Evolutionary conservation across 768 basidiomycete species (phyloP).

Genomic region (Trametes elegans): DNA sequence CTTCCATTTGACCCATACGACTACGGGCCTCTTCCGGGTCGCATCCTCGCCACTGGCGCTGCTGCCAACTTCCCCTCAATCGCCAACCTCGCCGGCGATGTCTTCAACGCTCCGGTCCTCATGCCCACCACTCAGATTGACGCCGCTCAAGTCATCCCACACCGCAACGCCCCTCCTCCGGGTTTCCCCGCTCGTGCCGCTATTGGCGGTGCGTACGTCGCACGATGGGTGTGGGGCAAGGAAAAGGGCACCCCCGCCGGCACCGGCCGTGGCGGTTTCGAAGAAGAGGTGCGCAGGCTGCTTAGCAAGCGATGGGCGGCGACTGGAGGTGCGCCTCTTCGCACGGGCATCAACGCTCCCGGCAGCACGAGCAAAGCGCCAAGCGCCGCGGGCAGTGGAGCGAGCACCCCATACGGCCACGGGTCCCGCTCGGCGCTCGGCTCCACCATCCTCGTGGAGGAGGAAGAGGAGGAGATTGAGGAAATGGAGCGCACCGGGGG

Average conservation of each 20-base stretch:
- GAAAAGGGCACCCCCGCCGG: constrained; percentile 43
- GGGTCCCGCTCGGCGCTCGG: constrained; percentile 48
- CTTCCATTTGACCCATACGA: constrained; percentile 82
- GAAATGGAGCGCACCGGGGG: constrained; percentile 46
- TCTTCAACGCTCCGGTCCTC: constrained; percentile 80
- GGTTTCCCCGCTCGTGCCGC: constrained; percentile 71
- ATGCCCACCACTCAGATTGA: constrained; percentile 76
- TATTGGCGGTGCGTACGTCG: constrained; percentile 74
- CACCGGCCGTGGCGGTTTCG: constrained; percentile 57
- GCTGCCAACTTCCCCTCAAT: constrained; percentile 84
- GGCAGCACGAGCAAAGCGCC: constrained; percentile 30
- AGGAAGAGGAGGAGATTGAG: constrained; percentile 73
- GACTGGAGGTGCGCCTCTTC: constrained; percentile 53
- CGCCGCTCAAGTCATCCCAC: constrained; percentile 66
- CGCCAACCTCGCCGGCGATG: constrained; percentile 74
- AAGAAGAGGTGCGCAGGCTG: constrained; percentile 75
- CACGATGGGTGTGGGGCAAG: constrained; percentile 84
- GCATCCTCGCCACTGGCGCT: constrained; percentile 72
- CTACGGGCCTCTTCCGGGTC: constrained; percentile 55
- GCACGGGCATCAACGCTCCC: constrained; percentile 56
- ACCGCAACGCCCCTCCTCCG: constrained; percentile 69
- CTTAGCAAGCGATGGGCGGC: constrained; percentile 74
- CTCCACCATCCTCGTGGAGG: constrained; percentile 58
- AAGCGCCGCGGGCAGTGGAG: constrained; percentile 59
- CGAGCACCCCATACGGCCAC: constrained; percentile 66